Percentiles rank a stretch among this genome's conserved stretches.
These are phyloP conservation scores for Claviceps citrina DNA, from an alignment of 2,329 filamentous ascomycete genomes.

Conservation along the genomic window DNA sequence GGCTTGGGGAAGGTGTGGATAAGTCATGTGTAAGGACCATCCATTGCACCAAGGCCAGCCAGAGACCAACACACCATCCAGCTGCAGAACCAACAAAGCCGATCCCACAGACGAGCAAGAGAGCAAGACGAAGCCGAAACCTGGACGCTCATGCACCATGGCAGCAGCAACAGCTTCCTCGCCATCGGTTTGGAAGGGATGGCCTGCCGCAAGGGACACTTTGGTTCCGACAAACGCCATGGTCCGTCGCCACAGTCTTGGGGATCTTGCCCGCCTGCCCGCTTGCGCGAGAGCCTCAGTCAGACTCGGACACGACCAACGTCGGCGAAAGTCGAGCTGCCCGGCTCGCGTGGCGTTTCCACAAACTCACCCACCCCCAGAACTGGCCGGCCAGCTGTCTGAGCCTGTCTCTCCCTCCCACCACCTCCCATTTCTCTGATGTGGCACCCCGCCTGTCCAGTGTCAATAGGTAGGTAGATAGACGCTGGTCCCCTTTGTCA, in stretches of 20 bases:
- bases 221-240: background rate
- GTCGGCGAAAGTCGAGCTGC: slow-evolving; percentile 1
- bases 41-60: background rate
- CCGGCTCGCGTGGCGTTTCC: slow-evolving; percentile 4
- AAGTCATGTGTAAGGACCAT: too few species aligned
- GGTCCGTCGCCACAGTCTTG: background rate
- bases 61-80: background rate
- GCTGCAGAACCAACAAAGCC: background rate
- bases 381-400: background rate
- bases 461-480: too few species aligned
- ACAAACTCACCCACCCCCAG: background rate
- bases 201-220: too few species aligned
- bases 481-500: slow-evolving; percentile 2
- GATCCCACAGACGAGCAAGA: background rate
- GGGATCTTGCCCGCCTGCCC: too few species aligned
- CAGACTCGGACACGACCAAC: too few species aligned
- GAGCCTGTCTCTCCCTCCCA: slow-evolving; percentile 4
- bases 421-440: background rate
- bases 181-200: too few species aligned
- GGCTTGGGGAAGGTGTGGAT: background rate
- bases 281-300: background rate
- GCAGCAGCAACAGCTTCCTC: too few species aligned
- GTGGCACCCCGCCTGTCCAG: too few species aligned
- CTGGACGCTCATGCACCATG: background rate
- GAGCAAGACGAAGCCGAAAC: background rate